Percentiles rank a stretch among this genome's conserved stretches.
phyloP scores from a whole-genome alignment of 148 eudicot genomes.

The Beta vulgaris region DNA sequence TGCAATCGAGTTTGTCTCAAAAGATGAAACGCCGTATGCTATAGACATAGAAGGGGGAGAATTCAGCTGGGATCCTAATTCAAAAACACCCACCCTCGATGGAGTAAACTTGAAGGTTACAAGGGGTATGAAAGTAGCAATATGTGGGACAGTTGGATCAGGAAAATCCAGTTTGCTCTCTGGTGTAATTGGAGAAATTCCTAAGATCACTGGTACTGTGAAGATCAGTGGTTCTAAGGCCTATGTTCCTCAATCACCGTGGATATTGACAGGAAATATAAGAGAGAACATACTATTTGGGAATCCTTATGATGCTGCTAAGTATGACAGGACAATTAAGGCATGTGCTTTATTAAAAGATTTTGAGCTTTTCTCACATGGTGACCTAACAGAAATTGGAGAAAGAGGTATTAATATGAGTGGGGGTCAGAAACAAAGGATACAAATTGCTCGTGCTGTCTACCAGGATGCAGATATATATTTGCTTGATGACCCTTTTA shows the following conservation, averaged over 20 bases:
- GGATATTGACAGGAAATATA: conserved; percentile 90
- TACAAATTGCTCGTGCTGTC: conserved; percentile 96
- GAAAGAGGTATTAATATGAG: conserved; percentile 99
- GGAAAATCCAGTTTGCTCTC: conserved; percentile 94
- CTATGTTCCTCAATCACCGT: conserved; percentile 92
- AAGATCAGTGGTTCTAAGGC: conserved; percentile 87
- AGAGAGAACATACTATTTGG: conserved; percentile 92
- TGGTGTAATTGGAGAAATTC: conserved; percentile 81
- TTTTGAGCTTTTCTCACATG: conserved; percentile 81
- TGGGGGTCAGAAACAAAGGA: conserved; percentile 97
- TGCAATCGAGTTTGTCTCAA: conserved; percentile 52
- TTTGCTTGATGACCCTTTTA: conserved; percentile 95
- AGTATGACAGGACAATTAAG: conserved; percentile 60
- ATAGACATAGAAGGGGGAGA: conserved; percentile 55
- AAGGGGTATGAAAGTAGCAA: conserved; percentile 92
- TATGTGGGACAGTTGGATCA: conserved; percentile 96
- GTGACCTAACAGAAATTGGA: conserved; percentile 90
- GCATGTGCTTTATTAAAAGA: conserved; percentile 90
- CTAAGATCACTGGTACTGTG: conserved; percentile 58
- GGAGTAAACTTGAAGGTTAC: conserved; percentile 46
- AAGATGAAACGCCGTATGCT: conserved; percentile 43
- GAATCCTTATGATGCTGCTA: conserved; percentile 51
- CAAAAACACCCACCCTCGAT: conserved; percentile 59
- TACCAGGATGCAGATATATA: conserved; percentile 93
- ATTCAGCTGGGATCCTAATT: conserved; percentile 65